Evolutionary conservation across 352 stramenopile species (phyloP), one percentile per base, ranked within the genome.

Genomic region (Globisporangium spinosum): DNA sequence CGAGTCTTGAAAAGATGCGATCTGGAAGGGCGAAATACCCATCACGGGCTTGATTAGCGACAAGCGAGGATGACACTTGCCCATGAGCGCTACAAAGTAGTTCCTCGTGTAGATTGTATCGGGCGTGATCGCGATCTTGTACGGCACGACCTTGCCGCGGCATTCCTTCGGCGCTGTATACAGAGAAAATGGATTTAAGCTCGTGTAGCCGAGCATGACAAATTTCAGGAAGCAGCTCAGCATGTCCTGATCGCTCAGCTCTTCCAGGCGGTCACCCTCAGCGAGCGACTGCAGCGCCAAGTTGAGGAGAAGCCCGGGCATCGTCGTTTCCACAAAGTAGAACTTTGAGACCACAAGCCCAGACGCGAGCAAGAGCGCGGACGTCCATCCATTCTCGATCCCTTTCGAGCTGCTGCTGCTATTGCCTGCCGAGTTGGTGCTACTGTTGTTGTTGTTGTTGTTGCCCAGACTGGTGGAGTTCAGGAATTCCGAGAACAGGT

Each of bases 71-170:
- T 92, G 80, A 83, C 83, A 94, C 17, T 53, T 58, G 45, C 82
- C 74, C 55, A 94, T 45, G 1, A 74, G 61, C 12, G 64, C 43
- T 0, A 74, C 65, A 40, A 94, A 78, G 59, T 94, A 94, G 23
- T 80, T 43, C 9, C 85, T 80, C n/a, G 85, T 92, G 64, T 84
- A 94, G 1, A 70, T 23, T 0, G 72, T 90, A 69, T 94, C 83
- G 0, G 85, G 85, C 2, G 83, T 78, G 58, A 94, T 88, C 3
- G 80, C 82, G 51, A 94, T 76, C 58, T 90, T 91, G 75, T 89
- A 91, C 15, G 83, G 83, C 6, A 90, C 70, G 62, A 94, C 67
- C 53, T 79, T 84, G 22, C 70, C 77, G 34, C 70, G 64, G 58
- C 85, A 94, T 7, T 76, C 75, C 12, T 47, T 43, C 0, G 85